Percentiles rank a stretch among this genome's conserved stretches.
These are phyloP conservation scores for Histomonas meleagridis DNA, from an alignment of 208 protist genomes.

Conservation along the genomic window DNA sequence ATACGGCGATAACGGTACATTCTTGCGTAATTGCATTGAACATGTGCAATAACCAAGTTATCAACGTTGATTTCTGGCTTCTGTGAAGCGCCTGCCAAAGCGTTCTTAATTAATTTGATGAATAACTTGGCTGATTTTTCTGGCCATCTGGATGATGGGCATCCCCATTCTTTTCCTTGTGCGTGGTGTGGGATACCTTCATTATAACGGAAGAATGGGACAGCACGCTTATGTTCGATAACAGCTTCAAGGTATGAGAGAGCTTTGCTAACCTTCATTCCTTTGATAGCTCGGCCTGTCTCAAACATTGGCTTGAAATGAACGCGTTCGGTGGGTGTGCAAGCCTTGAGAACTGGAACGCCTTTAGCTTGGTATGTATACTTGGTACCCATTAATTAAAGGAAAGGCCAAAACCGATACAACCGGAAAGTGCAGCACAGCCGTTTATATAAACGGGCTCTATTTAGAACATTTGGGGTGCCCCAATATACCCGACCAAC, in stretches of 20 bases:
- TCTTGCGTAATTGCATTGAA: not conserved
- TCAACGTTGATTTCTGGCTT: slow-evolving; percentile 9
- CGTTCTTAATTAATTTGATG: slow-evolving; percentile 28
- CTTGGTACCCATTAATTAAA: no score
- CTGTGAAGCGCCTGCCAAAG: not conserved
- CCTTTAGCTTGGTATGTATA: no score
- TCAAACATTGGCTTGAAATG: slow-evolving; percentile 35
- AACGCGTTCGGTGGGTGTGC: not conserved
- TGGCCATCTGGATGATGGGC: slow-evolving; percentile 26
- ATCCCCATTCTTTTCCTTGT: slow-evolving; percentile 6
- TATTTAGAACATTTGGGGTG: no score
- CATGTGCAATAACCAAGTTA: not conserved
- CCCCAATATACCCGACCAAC: no score
- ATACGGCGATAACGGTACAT: not conserved
- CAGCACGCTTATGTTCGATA: not conserved
- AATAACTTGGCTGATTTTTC: not conserved
- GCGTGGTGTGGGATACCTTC: slow-evolving; percentile 14
- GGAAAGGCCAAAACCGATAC: no score
- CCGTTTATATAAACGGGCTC: no score
- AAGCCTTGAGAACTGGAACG: not conserved
- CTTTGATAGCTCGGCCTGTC: slow-evolving; percentile 23
- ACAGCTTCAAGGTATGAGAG: not conserved
- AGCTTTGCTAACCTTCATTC: not conserved
- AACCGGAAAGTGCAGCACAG: no score
- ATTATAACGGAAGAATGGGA: slow-evolving; percentile 35